These are phyloP conservation scores for Whalleya microplaca DNA, from an alignment of 2,329 filamentous ascomycete genomes.

Conservation along the genomic window DNA sequence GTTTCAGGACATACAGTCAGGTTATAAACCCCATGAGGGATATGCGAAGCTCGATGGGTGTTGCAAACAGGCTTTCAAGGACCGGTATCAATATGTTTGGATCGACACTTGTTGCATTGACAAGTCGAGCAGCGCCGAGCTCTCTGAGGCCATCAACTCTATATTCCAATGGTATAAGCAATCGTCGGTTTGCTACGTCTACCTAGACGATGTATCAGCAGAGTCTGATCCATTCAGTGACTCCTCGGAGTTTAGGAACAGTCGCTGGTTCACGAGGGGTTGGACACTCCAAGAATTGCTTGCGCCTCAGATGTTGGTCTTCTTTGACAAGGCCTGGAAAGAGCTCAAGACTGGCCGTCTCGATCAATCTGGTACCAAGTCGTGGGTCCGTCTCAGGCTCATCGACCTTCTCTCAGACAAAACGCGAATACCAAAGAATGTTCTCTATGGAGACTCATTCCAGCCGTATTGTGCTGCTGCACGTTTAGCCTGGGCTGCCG, in stretches of 20 bases:
- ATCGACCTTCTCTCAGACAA: too few relatives aligned
- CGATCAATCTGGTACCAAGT: neutral
- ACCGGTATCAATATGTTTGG: slow-evolving; percentile 3
- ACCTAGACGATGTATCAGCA: slow-evolving; percentile 8
- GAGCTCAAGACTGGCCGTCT: too few relatives aligned
- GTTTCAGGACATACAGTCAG: neutral
- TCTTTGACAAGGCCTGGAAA: neutral
- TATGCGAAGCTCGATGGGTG: neutral
- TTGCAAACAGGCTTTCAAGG: neutral
- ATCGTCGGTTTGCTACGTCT: slow-evolving; percentile 10
- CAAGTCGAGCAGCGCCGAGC: slow-evolving; percentile 15
- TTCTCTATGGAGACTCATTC: neutral
- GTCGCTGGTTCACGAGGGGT: slow-evolving; percentile 14
- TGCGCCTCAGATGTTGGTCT: slow-evolving; percentile 5
- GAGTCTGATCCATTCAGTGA: neutral
- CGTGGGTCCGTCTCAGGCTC: neutral
- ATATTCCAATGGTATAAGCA: slow-evolving; percentile 17
- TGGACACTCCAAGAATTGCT: slow-evolving; percentile 26
- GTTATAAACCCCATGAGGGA: neutral
- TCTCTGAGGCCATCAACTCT: slow-evolving; percentile 11
- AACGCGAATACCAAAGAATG: too few relatives aligned
- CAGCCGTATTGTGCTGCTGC: neutral
- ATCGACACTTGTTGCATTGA: slow-evolving; percentile 19
- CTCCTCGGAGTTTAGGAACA: neutral
- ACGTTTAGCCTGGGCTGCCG: slow-evolving; percentile 16